Base-by-base conservation (phyloP, 192 early-diverging fungal species). In the Gonapodya prolifera region DNA sequence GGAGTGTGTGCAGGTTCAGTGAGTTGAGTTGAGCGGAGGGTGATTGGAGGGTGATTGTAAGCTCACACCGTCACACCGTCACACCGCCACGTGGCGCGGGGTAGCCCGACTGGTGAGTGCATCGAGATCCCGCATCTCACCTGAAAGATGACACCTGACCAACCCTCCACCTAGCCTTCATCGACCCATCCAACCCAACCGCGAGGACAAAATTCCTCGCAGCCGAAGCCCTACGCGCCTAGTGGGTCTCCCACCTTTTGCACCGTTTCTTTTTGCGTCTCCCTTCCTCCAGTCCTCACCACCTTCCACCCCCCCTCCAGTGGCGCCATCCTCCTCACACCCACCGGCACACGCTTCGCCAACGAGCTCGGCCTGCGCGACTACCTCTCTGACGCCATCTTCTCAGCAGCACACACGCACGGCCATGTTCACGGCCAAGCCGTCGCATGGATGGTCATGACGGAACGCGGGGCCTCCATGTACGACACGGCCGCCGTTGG, bases 181-280 rank as follows among this genome's bases (percentile, higher is more conserved):
- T 78, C n/a, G 75, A 78, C 33, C 75, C 75, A 30, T 16, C 33
- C 33, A 69, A 78, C 35, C 77, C 77, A 30, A 34, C 33, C 1
- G 75, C 69, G 18, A 29, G 32, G 23, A 75, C 77, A 33, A 78
- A 78, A 61, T 45, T 78, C 34, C 75, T 78, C 69, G 77, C 77
- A 8, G 35, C 70, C 31, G 77, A 78, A 61, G 77, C 77, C 17
- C 75, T 78, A 30, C 77, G 77, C 33, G 61, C 70, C 33, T 61
- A 78, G 45, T 61, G 45, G 8, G 45, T 61, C 23, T 61, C 23
- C 45, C 8, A 8, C 23, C 45, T 61, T 61, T 8, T 23, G 8
- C 8, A 16, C 45, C 23, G 45, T 23, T 16, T 16, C 45, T 61
- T 61, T 61, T 61, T 61, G 45, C 8, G 8, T 8, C 8, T 16